Percentiles rank a stretch among this genome's conserved stretches.
These are phyloP conservation scores for Phialophora expanda DNA, from an alignment of 2,329 filamentous ascomycete species.

Conservation along the genomic window DNA sequence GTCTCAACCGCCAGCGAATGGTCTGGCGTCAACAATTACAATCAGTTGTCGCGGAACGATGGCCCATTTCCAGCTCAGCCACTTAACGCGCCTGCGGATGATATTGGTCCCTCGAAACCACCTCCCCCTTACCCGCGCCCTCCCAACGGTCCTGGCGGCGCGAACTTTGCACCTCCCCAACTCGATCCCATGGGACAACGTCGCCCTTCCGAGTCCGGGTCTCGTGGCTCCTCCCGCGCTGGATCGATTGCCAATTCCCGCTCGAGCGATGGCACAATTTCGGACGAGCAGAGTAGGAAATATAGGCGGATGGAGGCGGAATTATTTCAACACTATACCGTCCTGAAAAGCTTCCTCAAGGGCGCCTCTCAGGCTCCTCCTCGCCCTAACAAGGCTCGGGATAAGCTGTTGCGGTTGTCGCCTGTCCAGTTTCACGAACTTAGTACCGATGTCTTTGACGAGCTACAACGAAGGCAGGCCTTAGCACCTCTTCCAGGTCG, in stretches of 20 bases:
- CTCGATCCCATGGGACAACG: constrained; percentile 48
- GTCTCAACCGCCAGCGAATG: constrained; percentile 84
- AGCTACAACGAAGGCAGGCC: constrained; percentile 84
- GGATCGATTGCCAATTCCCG: constrained; percentile 74
- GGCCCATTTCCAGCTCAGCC: constrained; percentile 55
- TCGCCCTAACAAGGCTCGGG: constrained; percentile 80
- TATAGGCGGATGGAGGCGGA: constrained; percentile 68
- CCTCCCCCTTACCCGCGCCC: constrained; percentile 24
- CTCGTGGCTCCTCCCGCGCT: constrained; percentile 76
- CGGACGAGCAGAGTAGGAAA: constrained; percentile 67
- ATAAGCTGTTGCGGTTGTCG: constrained; percentile 89
- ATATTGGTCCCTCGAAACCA: constrained; percentile 24
- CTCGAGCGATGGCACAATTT: constrained; percentile 79
- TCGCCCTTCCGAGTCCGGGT: constrained; percentile 45
- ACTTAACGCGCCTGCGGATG: constrained; percentile 28
- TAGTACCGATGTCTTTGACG: constrained; percentile 96
- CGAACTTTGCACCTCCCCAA: constrained; percentile 29
- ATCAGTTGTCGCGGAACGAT: constrained; percentile 51
- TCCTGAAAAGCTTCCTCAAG: constrained; percentile 76
- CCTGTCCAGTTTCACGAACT: constrained; percentile 95
- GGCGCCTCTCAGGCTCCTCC: constrained; percentile 36
- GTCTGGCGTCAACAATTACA: constrained; percentile 73
- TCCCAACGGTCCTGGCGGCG: constrained; percentile 15
- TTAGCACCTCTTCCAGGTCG: constrained; percentile 51
- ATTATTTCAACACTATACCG: constrained; percentile 78